Evolutionary conservation across 495 filamentous ascomycete genomes (phyloP).

Genomic region (Clavariopsis aquatica): DNA sequence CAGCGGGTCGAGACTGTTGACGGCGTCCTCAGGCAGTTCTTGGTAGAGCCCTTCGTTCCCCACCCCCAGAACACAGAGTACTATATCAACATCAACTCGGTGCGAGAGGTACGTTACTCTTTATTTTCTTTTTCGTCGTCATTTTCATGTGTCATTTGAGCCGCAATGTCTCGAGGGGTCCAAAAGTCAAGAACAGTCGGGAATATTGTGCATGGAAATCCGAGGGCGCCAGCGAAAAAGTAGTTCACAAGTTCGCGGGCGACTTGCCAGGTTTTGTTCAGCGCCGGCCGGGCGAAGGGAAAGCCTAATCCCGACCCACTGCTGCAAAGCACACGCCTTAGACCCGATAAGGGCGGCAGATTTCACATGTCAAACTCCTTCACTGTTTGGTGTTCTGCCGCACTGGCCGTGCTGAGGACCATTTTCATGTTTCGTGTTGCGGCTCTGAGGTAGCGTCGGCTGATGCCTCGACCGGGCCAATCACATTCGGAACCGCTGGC

Average conservation of each 20-base stretch:
- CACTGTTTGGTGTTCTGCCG: background rate
- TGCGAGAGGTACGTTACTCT: conserved; percentile 72
- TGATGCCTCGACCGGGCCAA: conserved; percentile 6
- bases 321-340: conserved; percentile 29
- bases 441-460: conserved; percentile 30
- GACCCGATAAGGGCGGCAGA: conserved; percentile 1
- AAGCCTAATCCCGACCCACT: conserved; percentile 45
- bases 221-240: background rate
- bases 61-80: conserved; percentile 92
- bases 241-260: conserved; percentile 16
- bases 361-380: conserved; percentile 28
- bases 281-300: conserved; percentile 59
- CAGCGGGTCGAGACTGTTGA: conserved; percentile 90
- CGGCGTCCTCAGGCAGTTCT: conserved; percentile 87
- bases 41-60: conserved; percentile 97
- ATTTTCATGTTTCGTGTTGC: conserved; percentile 21
- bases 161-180: background rate
- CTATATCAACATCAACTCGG: conserved; percentile 97
- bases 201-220: background rate
- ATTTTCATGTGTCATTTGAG: conserved; percentile 13
- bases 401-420: background rate
- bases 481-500: conserved; percentile 20
- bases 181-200: background rate
- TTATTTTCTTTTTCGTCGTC: conserved; percentile 21
- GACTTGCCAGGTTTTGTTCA: conserved; percentile 30